Percentiles rank a stretch among this genome's conserved stretches.
Conservation (phyloP, 1,139 yeast genomes). For the Kodamaea sp. region DNA sequence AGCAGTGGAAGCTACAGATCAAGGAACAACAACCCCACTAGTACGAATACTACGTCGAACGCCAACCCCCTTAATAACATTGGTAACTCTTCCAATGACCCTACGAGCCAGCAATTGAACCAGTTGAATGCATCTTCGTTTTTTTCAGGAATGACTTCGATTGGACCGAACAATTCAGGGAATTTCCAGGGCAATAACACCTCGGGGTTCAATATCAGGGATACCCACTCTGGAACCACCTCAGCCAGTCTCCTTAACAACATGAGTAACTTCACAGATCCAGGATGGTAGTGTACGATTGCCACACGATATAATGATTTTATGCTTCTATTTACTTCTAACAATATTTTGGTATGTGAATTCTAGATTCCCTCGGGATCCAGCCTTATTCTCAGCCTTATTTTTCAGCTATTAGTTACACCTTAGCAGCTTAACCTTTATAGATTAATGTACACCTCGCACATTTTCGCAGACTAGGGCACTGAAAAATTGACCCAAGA, state of each 20-base stretch:
- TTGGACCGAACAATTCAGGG: neutral
- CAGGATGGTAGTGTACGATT: slow-evolving; percentile 10
- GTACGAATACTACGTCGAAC: slow-evolving; percentile 1
- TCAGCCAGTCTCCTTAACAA: slow-evolving; percentile 9
- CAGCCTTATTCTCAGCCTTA: too few species aligned
- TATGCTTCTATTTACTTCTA: too few species aligned
- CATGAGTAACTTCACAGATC: slow-evolving; percentile 10
- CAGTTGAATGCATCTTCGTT: slow-evolving; percentile 10
- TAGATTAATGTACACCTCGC: too few species aligned
- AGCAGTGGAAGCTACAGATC: neutral
- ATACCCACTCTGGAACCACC: neutral
- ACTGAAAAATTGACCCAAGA: too few species aligned
- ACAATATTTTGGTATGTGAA: too few species aligned
- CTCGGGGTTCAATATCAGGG: neutral
- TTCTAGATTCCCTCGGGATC: too few species aligned
- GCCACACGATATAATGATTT: too few species aligned
- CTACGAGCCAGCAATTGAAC: slow-evolving; percentile 8
- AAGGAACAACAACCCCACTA: neutral
- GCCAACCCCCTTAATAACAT: neutral
- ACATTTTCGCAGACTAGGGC: too few species aligned
- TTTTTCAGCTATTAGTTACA: too few species aligned
- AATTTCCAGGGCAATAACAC: slow-evolving; percentile 1
- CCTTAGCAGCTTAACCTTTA: too few species aligned
- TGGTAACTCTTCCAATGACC: slow-evolving; percentile 3
- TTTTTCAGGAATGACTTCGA: slow-evolving; percentile 9